Conservation (phyloP, 2,329 filamentous ascomycete genomes). For the Colletotrichum eremochloae region DNA sequence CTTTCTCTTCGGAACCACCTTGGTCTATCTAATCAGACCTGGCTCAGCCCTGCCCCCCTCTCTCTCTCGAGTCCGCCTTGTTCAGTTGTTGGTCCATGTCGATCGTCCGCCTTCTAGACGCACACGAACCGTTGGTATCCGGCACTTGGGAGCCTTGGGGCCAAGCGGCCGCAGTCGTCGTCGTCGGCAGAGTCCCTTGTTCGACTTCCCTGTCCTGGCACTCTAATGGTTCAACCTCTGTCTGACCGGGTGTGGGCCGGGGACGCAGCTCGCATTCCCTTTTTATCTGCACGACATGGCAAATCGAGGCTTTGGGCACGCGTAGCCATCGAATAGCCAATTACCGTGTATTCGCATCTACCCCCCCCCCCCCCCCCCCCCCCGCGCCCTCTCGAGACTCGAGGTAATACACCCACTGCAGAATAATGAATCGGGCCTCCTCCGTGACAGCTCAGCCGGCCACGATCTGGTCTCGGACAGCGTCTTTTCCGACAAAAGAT, state of each 20-base stretch:
- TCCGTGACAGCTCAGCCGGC: slow-evolving; percentile 10
- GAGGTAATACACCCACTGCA: slow-evolving; percentile 20
- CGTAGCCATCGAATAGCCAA: neutral
- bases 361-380: neutral
- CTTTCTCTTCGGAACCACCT: neutral
- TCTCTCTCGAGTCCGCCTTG: slow-evolving; percentile 35
- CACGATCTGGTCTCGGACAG: slow-evolving; percentile 5
- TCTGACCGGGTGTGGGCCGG: neutral
- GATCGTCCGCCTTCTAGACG: slow-evolving; percentile 11
- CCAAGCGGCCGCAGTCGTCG: neutral
- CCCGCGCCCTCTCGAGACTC: no score
- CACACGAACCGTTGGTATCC: slow-evolving; percentile 27
- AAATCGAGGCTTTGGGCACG: slow-evolving; percentile 7
- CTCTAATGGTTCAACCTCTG: neutral
- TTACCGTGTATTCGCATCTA: neutral
- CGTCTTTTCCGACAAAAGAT: neutral
- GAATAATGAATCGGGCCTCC: slow-evolving; percentile 9
- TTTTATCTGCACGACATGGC: slow-evolving; percentile 18
- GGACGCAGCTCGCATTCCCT: slow-evolving; percentile 16
- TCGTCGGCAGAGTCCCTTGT: slow-evolving; percentile 22
- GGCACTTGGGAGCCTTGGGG: slow-evolving; percentile 18
- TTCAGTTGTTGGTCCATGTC: slow-evolving; percentile 35
- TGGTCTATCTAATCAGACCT: neutral
- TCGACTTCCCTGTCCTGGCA: slow-evolving; percentile 19
- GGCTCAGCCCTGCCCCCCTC: slow-evolving; percentile 5